phyloP scores from a whole-genome alignment of 306 rosid genomes.

The Leucaena leucocephala region DNA sequence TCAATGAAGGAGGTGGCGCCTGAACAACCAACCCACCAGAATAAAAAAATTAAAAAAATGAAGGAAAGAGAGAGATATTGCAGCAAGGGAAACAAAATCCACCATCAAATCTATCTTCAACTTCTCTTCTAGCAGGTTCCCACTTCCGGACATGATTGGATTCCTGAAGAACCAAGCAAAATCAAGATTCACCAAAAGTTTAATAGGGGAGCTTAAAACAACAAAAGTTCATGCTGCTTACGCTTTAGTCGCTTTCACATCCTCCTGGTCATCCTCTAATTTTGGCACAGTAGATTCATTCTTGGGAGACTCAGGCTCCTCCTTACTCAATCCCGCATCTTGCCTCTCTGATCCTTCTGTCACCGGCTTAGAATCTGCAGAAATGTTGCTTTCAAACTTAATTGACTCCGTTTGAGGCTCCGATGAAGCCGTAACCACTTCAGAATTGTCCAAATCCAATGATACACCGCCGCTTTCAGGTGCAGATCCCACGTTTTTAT shows the following conservation, averaged over 20 bases:
- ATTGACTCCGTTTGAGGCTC: slow-evolving; percentile 53
- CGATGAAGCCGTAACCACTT: slow-evolving; percentile 23
- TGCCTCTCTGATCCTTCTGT: slow-evolving; percentile 56
- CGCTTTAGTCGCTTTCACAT: slow-evolving; percentile 73
- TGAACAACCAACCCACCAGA: slow-evolving; percentile 52
- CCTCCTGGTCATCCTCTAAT: slow-evolving; percentile 68
- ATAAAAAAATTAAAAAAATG: background rate
- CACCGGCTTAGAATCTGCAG: slow-evolving; percentile 48
- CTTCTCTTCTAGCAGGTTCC: slow-evolving; percentile 75
- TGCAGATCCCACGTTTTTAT: slow-evolving; percentile 59
- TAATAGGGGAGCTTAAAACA: background rate
- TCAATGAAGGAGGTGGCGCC: slow-evolving; percentile 78
- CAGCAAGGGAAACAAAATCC: slow-evolving; percentile 30
- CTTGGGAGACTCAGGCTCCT: slow-evolving; percentile 71
- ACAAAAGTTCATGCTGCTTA: slow-evolving; percentile 51
- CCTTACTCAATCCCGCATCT: slow-evolving; percentile 54
- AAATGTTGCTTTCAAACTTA: slow-evolving; percentile 52
- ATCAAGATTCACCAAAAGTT: slow-evolving; percentile 24
- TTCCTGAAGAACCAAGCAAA: slow-evolving; percentile 49
- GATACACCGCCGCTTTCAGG: slow-evolving; percentile 55
- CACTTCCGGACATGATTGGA: slow-evolving; percentile 50
- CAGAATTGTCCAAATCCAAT: slow-evolving; percentile 40
- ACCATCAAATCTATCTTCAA: slow-evolving; percentile 97
- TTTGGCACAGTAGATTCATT: slow-evolving; percentile 58
- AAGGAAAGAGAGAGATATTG: background rate